Conservation (phyloP, 805 yeast genomes). For the Candida khao-thaluensis region DNA sequence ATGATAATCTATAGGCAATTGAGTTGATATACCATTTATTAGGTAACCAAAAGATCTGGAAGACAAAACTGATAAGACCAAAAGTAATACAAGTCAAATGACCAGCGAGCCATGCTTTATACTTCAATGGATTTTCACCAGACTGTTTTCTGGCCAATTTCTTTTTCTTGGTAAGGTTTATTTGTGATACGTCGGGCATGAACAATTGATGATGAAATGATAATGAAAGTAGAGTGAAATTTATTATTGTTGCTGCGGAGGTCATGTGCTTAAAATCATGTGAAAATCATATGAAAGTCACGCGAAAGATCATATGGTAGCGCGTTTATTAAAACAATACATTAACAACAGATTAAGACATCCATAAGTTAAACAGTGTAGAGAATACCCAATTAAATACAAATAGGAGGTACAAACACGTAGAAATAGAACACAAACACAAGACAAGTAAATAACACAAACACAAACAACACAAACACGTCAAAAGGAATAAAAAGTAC, state of each 20-base stretch:
- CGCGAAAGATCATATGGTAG: too few species aligned
- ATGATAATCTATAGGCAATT: conserved; percentile 53
- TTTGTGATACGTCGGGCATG: conserved; percentile 26
- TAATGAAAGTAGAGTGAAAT: neutral
- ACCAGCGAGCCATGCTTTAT: conserved; percentile 56
- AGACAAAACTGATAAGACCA: conserved; percentile 39
- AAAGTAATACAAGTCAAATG: conserved; percentile 47
- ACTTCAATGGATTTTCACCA: conserved; percentile 40
- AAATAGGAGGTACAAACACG: too few species aligned
- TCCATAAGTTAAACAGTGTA: too few species aligned
- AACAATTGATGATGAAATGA: neutral
- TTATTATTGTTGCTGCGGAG: conserved; percentile 3
- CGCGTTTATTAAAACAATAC: too few species aligned
- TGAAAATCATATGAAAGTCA: too few species aligned
- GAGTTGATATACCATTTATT: conserved; percentile 44
- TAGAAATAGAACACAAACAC: neutral
- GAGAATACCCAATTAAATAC: too few species aligned
- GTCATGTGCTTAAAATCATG: too few species aligned
- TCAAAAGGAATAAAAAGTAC: too few species aligned
- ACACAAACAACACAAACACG: too few species aligned
- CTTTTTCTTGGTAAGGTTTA: conserved; percentile 24
- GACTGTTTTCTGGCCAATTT: conserved; percentile 28
- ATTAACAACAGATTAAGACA: too few species aligned
- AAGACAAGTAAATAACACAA: neutral
- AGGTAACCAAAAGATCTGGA: conserved; percentile 41